Evolutionary conservation across 768 basidiomycete species (phyloP).

Genomic region (Mycena olivaceomarginata): DNA sequence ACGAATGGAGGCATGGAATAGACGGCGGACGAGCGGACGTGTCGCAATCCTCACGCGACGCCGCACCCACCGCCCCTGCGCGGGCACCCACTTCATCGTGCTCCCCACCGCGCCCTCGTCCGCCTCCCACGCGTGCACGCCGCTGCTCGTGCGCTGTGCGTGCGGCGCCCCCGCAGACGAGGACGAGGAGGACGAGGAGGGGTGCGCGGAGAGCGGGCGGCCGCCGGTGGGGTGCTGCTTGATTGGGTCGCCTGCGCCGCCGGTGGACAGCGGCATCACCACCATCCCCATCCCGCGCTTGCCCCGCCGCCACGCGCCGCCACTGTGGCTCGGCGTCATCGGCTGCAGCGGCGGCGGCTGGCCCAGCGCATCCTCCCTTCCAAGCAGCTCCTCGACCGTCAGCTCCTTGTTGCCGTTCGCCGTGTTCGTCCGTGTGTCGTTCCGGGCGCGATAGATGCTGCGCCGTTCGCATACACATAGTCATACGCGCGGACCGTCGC

Average conservation of each 20-base stretch:
- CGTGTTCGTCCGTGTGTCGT: neutral
- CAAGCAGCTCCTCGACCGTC: constrained; percentile 43
- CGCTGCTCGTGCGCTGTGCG: neutral
- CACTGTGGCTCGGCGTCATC: neutral
- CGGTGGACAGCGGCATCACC: too few species aligned
- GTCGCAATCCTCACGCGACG: too few species aligned
- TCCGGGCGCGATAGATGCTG: too few species aligned
- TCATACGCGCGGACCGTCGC: constrained; percentile 21
- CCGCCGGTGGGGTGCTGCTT: constrained; percentile 10
- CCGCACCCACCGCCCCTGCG: too few species aligned
- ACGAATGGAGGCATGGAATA: too few species aligned
- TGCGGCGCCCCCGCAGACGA: neutral
- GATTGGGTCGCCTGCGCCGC: neutral
- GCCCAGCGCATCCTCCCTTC: constrained; percentile 12
- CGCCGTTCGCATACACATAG: neutral
- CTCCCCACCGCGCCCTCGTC: constrained; percentile 35
- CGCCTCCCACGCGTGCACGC: constrained; percentile 45
- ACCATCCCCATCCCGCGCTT: too few species aligned
- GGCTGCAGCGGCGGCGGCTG: neutral
- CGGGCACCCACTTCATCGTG: constrained; percentile 37
- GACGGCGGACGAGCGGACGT: too few species aligned
- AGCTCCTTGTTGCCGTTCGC: constrained; percentile 23
- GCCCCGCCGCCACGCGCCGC: neutral
- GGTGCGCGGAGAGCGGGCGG: constrained; percentile 31
- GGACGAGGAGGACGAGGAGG: neutral